Conservation (phyloP, 495 filamentous ascomycete species). For the Hypoxylon lienhwacheense region DNA sequence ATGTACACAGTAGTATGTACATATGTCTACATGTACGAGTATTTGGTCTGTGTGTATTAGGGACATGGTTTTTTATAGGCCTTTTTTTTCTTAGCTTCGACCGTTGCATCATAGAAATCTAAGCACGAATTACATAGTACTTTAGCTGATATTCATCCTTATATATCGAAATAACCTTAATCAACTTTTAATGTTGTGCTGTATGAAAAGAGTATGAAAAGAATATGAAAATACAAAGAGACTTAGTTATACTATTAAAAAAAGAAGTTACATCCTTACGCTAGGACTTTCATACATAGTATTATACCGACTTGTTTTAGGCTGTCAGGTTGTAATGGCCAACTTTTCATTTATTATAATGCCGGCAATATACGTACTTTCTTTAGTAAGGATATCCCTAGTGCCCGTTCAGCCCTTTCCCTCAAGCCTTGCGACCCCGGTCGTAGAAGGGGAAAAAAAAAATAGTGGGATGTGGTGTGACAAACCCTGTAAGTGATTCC, state of each 20-base stretch:
- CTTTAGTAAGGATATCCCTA: slow-evolving; percentile 14
- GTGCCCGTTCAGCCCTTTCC: slow-evolving; percentile 27
- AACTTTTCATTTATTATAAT: slow-evolving; percentile 3
- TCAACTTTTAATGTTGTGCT: too few relatives aligned
- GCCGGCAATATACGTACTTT: slow-evolving; percentile 13
- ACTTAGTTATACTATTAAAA: too few relatives aligned
- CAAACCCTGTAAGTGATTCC: slow-evolving; percentile 30
- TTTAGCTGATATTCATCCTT: neutral
- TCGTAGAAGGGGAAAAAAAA: slow-evolving; percentile 22
- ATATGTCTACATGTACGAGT: too few relatives aligned
- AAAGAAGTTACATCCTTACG: neutral
- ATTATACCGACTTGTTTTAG: neutral
- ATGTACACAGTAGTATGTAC: neutral
- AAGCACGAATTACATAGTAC: neutral
- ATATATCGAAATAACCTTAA: too few relatives aligned
- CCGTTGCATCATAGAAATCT: too few relatives aligned
- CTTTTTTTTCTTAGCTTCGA: too few relatives aligned
- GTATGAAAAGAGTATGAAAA: too few relatives aligned
- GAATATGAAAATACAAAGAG: too few relatives aligned
- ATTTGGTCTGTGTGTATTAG: too few relatives aligned
- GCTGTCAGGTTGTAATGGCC: neutral
- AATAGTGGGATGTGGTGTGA: slow-evolving; percentile 37
- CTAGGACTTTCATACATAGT: neutral
- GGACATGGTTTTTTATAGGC: too few relatives aligned
- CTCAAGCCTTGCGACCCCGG: slow-evolving; percentile 20